phyloP scores from a whole-genome alignment of 1,284 basidiomycete genomes.

The Coniferiporia sulphurascens region DNA sequence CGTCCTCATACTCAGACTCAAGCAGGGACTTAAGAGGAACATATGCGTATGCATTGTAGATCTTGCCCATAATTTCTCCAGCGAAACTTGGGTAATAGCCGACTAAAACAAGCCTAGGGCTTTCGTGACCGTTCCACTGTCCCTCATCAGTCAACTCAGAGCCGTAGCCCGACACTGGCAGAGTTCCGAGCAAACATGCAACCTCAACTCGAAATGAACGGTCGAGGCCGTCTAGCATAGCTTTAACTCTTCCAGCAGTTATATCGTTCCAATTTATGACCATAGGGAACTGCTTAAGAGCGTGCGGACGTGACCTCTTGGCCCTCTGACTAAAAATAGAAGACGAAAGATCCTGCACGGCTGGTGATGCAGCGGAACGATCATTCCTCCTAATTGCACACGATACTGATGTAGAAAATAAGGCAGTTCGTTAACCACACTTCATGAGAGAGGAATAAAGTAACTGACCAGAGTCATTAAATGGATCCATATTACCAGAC shows the following conservation, averaged over 20 bases:
- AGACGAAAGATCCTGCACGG: neutral
- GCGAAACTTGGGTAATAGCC: neutral
- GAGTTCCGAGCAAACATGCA: neutral
- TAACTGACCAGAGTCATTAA: neutral
- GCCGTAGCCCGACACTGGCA: neutral
- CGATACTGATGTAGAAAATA: neutral
- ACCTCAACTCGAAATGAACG: neutral
- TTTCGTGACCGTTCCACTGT: neutral
- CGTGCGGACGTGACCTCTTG: neutral
- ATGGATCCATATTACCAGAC: neutral
- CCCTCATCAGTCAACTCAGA: neutral
- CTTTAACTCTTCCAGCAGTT: neutral
- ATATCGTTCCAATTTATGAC: neutral
- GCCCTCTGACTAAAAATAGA: neutral
- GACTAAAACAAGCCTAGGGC: neutral
- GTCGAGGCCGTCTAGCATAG: neutral
- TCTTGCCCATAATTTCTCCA: neutral
- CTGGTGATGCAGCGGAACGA: neutral
- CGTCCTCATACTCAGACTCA: neutral
- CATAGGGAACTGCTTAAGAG: neutral
- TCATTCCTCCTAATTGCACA: neutral
- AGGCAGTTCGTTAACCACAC: too few species aligned
- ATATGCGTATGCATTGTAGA: neutral
- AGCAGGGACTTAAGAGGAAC: neutral
- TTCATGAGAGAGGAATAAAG: too few species aligned